Evolutionary conservation across 306 rosid species (phyloP).

Genomic region (Senna tora): DNA sequence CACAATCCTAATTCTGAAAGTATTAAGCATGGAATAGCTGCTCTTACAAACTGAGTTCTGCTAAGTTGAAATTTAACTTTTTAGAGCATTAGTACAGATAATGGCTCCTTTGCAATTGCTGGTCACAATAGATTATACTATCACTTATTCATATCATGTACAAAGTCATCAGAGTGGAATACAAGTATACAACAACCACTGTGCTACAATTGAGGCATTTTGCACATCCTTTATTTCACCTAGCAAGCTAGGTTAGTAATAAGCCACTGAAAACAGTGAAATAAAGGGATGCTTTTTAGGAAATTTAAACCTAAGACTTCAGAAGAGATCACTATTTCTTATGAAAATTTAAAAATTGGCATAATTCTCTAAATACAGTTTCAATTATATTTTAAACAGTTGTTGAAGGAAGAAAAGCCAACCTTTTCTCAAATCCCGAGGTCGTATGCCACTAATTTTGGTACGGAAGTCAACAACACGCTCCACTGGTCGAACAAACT

Average conservation of each 20-base stretch:
- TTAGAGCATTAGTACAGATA: conserved; percentile 9
- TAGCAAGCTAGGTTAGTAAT: conserved; percentile 9
- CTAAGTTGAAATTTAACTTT: conserved; percentile 17
- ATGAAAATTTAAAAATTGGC: background rate
- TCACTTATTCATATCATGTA: background rate
- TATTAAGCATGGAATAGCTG: conserved; percentile 20
- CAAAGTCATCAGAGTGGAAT: background rate
- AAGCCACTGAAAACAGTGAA: conserved; percentile 28
- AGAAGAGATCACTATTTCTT: conserved; percentile 1
- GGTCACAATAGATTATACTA: conserved; percentile 3
- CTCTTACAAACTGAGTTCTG: conserved; percentile 20
- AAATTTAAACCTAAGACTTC: conserved; percentile 2
- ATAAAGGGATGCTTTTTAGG: conserved; percentile 6
- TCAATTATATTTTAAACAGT: too few relatives aligned
- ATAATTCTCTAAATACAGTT: conserved; percentile 12
- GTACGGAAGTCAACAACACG: conserved; percentile 88
- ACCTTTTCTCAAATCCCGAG: conserved; percentile 86
- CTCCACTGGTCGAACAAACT: conserved; percentile 85
- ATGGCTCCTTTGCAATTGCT: conserved; percentile 16
- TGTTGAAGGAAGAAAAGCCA: conserved; percentile 31
- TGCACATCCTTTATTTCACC: background rate
- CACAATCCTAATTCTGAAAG: conserved; percentile 21
- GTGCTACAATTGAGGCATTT: conserved; percentile 9
- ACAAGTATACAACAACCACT: conserved; percentile 2
- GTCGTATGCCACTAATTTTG: conserved; percentile 88